Base-by-base conservation (phyloP, 2,329 filamentous ascomycete genomes). In the Arachnopeziza araneosa region DNA sequence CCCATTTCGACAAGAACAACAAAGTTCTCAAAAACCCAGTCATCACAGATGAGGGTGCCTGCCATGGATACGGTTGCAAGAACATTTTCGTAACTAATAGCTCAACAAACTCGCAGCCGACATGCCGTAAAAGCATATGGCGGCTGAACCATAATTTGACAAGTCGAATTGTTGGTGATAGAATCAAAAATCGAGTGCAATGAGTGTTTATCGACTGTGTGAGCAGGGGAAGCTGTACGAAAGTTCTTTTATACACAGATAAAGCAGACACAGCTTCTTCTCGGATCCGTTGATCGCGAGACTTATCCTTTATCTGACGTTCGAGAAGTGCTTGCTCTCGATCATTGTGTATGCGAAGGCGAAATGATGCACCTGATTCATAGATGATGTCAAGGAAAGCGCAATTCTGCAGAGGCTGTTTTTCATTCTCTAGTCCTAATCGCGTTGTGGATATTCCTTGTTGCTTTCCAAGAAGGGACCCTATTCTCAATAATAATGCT, bases 101-200 rank as follows among this genome's bases (percentile, higher is more conserved):
- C 75, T 99, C 95, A 61, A 97, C 82, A 52, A 96, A 78, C 72
- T 96, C 91, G 36, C 91, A 86, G 30, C 82, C 80, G 66, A 98
- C 80, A 72, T 97, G 90, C 17, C 81, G 81, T 3, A 83, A 79
- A 9, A 99, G 84, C 66, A 96, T 87, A 73, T 99, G 95, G 1
- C 83, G 82, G 64, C 85, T 83, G 74, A 96, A 95, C 95, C 95
- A 99, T 70, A 86, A 84, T 77, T 98, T 98, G 52, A 90, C 81
- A 1, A 98, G 79, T 21, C 93, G 86, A 63, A 97, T 90, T 0
- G 92, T 88, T 1, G 88, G 84, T 0, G 92, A 96, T 7, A 99
- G 78, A 0, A 91, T 81, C 1, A 88, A 88, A 66, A 91, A 88
- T 2, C 91, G 85, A 0, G 90, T 96, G 74, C 88, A 91, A 57